phyloP scores from a whole-genome alignment of 1,284 basidiomycete species.

The Trametes pubescens region DNA sequence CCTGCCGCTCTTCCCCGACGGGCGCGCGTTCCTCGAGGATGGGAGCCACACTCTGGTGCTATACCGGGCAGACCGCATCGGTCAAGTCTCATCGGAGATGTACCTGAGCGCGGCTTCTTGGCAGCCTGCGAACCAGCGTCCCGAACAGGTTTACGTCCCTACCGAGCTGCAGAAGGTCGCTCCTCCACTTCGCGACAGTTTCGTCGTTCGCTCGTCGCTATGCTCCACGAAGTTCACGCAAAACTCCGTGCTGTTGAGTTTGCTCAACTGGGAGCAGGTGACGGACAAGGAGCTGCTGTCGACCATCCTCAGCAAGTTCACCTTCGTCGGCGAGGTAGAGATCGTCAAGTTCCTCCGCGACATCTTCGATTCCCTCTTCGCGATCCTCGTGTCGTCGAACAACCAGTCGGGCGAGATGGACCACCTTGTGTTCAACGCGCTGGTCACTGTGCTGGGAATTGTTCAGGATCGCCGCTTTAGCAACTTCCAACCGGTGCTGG shows the following conservation, averaged over 20 bases:
- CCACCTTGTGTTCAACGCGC: conserved; percentile 86
- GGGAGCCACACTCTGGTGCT: conserved; percentile 88
- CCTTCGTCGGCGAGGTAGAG: conserved; percentile 92
- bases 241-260: conserved; percentile 84
- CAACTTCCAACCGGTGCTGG: conserved; percentile 93
- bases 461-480: conserved; percentile 95
- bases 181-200: conserved; percentile 77
- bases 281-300: conserved; percentile 73
- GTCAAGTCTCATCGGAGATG: conserved; percentile 66
- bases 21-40: conserved; percentile 87
- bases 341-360: conserved; percentile 95
- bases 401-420: conserved; percentile 87
- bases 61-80: conserved; percentile 79
- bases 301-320: conserved; percentile 85
- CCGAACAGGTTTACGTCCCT: conserved; percentile 67
- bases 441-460: conserved; percentile 91
- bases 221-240: conserved; percentile 96
- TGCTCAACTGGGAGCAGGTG: conserved; percentile 87
- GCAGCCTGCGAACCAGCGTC: conserved; percentile 59
- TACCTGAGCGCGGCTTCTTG: conserved; percentile 78
- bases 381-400: conserved; percentile 79
- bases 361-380: conserved; percentile 95
- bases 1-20: conserved; percentile 86
- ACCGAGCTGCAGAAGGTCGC: conserved; percentile 72
- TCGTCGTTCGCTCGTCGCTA: conserved; percentile 88